Evolutionary conservation across 2,329 filamentous ascomycete genomes (phyloP).

Genomic region (Emericellopsis atlantica): DNA sequence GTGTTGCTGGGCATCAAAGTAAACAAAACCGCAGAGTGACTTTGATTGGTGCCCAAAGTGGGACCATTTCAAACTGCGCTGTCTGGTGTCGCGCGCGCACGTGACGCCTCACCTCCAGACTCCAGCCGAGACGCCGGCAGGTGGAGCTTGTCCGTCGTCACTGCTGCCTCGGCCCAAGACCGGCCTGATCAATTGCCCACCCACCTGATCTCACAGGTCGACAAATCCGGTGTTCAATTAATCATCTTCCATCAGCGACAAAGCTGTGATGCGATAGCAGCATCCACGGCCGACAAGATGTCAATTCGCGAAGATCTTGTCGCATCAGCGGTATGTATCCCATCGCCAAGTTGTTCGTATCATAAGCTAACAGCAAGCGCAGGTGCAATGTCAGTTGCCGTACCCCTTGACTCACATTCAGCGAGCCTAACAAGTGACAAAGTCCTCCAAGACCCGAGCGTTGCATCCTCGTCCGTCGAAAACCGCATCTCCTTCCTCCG

Average conservation of each 20-base stretch:
- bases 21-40: conserved; percentile 22
- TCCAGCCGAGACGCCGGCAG: not conserved
- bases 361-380: conserved; percentile 7
- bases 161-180: conserved; percentile 17
- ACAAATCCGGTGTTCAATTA: too few species aligned
- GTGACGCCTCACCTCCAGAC: not conserved
- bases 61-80: not conserved
- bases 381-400: conserved; percentile 29
- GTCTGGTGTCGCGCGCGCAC: not conserved
- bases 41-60: not conserved
- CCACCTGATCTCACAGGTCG: conserved; percentile 1
- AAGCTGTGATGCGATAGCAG: not conserved
- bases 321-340: conserved; percentile 55
- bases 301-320: conserved; percentile 92
- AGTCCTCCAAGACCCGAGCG: conserved; percentile 92
- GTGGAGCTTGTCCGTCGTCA: not conserved
- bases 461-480: conserved; percentile 79
- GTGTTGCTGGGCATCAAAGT: conserved; percentile 27
- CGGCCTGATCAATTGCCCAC: conserved; percentile 3
- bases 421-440: conserved; percentile 8
- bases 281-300: conserved; percentile 28
- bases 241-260: not conserved
- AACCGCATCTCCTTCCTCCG: conserved; percentile 87
- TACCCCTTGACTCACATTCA: not conserved
- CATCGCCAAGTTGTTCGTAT: not conserved